phyloP scores from a whole-genome alignment of 2,329 filamentous ascomycete genomes.

The Dothideomycetes sp. region DNA sequence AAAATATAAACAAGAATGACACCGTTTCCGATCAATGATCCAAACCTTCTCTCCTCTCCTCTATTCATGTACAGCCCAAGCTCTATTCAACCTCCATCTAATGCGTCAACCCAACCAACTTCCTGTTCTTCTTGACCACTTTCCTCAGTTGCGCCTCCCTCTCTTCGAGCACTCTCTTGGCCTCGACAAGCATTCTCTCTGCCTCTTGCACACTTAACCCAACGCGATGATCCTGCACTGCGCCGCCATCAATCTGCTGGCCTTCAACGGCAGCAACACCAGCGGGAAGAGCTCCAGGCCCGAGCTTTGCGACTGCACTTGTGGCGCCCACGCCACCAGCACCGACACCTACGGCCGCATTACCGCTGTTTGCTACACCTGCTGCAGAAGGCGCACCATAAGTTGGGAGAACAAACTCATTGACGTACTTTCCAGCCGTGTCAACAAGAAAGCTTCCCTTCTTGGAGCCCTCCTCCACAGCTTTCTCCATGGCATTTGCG shows the following conservation, averaged over 20 bases:
- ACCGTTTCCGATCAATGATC: too few relatives aligned
- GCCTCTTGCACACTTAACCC: constrained; percentile 17
- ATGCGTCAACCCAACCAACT: constrained; percentile 17
- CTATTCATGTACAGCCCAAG: too few relatives aligned
- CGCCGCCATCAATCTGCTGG: constrained; percentile 4
- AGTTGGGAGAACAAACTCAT: constrained; percentile 25
- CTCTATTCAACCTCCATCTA: too few relatives aligned
- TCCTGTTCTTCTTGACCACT: constrained; percentile 25
- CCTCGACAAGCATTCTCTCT: constrained; percentile 20
- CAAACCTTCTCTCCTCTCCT: too few relatives aligned
- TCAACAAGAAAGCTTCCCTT: constrained; percentile 26
- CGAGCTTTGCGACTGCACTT: neutral
- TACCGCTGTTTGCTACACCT: constrained; percentile 1
- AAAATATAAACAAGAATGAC: too few relatives aligned
- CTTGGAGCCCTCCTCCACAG: constrained; percentile 25
- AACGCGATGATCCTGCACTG: neutral
- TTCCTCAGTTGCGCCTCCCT: constrained; percentile 21
- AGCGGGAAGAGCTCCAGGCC: neutral
- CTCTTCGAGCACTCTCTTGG: constrained; percentile 22
- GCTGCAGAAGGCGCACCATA: constrained; percentile 13
- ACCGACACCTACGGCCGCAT: neutral
- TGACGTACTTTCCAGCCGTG: constrained; percentile 24
- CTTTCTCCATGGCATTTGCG: constrained; percentile 26
- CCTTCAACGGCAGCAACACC: constrained; percentile 7
- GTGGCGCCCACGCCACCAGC: neutral